phyloP scores from a whole-genome alignment of 1,284 basidiomycete species.

The Tetrapyrgos nigripes region DNA sequence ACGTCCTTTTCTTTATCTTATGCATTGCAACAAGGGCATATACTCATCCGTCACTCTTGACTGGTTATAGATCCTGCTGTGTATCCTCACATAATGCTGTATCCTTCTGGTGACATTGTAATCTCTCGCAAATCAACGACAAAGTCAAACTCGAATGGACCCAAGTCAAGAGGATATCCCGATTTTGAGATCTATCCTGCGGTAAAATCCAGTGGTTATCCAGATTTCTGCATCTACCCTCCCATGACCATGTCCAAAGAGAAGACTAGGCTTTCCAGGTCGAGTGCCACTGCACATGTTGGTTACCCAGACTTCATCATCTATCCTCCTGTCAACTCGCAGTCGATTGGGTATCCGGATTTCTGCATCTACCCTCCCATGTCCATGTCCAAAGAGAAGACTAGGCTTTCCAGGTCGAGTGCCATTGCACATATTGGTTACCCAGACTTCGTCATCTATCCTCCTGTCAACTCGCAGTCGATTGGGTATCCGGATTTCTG shows the following conservation, averaged over 20 bases:
- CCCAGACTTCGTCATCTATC: not conserved
- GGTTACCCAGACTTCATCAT: not conserved
- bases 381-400: not conserved
- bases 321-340: not conserved
- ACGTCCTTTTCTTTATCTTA: constrained; percentile 4
- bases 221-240: constrained; percentile 40
- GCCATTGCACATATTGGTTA: not conserved
- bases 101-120: not conserved
- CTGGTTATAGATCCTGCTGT: constrained; percentile 41
- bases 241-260: constrained; percentile 6
- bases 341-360: constrained; percentile 3
- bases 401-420: not conserved
- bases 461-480: not conserved
- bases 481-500: constrained; percentile 18
- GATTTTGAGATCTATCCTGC: not conserved
- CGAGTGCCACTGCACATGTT: not conserved
- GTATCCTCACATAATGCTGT: constrained; percentile 33
- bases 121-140: not conserved
- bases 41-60: constrained; percentile 7
- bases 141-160: too few relatives aligned
- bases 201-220: not conserved
- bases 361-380: constrained; percentile 39
- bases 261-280: not conserved
- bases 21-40: too few relatives aligned
- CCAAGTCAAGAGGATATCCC: constrained; percentile 3